phyloP scores from a whole-genome alignment of 352 stramenopile genomes.

The Lagenidium giganteum region DNA sequence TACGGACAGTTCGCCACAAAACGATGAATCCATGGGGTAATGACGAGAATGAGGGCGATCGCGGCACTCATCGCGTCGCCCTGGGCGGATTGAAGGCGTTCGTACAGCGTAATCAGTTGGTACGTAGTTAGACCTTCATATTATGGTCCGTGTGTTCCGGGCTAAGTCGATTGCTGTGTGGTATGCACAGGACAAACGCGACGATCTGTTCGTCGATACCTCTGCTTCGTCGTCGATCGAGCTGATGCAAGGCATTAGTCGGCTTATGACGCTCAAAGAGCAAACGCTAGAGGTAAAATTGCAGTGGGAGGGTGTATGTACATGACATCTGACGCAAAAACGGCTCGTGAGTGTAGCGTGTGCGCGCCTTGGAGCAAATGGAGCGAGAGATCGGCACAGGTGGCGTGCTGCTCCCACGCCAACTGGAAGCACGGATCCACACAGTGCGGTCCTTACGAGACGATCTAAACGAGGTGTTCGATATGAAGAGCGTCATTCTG shows the following conservation, averaged over 20 bases:
- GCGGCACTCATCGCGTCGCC: slow-evolving; percentile 12
- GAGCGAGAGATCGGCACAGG: slow-evolving; percentile 21
- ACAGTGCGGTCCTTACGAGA: slow-evolving; percentile 14
- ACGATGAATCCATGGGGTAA: slow-evolving; percentile 32
- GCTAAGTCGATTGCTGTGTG: neutral
- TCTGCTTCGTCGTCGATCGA: slow-evolving; percentile 18
- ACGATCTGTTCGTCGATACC: slow-evolving; percentile 4
- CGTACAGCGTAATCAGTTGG: slow-evolving; percentile 29
- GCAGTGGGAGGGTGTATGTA: neutral
- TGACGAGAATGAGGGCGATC: slow-evolving; percentile 1
- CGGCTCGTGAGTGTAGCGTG: too few relatives aligned
- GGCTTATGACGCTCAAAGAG: slow-evolving; percentile 13
- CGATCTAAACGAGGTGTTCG: slow-evolving; percentile 24
- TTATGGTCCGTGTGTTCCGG: neutral
- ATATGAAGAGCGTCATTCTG: slow-evolving; percentile 33
- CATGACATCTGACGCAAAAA: too few relatives aligned
- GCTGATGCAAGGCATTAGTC: slow-evolving; percentile 21
- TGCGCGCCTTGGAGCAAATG: slow-evolving; percentile 30
- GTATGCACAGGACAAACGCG: neutral
- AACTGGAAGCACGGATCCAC: slow-evolving; percentile 21
- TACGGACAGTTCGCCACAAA: neutral
- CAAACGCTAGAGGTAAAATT: slow-evolving; percentile 14
- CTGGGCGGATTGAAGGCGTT: slow-evolving; percentile 36
- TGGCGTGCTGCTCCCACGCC: slow-evolving; percentile 17
- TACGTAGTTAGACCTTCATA: slow-evolving; percentile 1